A percentile compares a stretch with the other conserved stretches of the same genome.
phyloP scores from a whole-genome alignment of 1,284 basidiomycete species.

The Ganoderma resinaceum region DNA sequence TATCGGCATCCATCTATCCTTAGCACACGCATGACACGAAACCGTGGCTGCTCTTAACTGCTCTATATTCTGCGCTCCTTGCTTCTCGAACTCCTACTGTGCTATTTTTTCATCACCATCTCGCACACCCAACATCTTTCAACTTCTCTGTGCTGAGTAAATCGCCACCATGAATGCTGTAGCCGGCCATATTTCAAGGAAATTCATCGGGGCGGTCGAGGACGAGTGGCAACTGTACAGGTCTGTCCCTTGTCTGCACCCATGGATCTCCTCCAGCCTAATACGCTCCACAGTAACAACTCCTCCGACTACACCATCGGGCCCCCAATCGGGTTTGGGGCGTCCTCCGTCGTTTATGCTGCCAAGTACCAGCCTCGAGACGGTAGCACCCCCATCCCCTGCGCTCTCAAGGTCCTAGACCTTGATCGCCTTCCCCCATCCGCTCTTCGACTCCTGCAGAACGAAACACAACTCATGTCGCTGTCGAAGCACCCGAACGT shows the following conservation, averaged over 20 bases:
- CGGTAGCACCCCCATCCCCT: constrained; percentile 55
- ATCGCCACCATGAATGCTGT: constrained; percentile 29
- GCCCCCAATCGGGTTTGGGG: constrained; percentile 82
- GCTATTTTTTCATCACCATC: neutral
- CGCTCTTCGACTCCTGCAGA: constrained; percentile 73
- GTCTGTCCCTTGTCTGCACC: constrained; percentile 44
- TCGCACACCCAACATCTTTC: neutral
- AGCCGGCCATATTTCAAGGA: constrained; percentile 34
- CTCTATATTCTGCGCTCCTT: neutral
- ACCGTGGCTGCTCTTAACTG: neutral
- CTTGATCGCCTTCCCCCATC: constrained; percentile 78
- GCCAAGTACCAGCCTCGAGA: constrained; percentile 60
- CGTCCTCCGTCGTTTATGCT: constrained; percentile 86
- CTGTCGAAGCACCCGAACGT: constrained; percentile 94
- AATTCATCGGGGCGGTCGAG: constrained; percentile 77
- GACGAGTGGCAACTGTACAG: constrained; percentile 89
- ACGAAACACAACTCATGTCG: constrained; percentile 92
- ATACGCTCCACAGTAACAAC: constrained; percentile 58
- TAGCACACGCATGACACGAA: neutral
- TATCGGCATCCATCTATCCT: constrained; percentile 3
- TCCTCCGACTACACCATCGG: constrained; percentile 77
- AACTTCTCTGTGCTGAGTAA: constrained; percentile 5
- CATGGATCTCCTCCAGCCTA: constrained; percentile 16
- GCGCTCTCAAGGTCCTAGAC: constrained; percentile 89
- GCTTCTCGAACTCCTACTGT: neutral